Percentiles rank a stretch among this genome's conserved stretches.
Evolutionary conservation across 1,139 yeast genomes (phyloP).

Genomic region (Lodderomyces oxycetoniae): DNA sequence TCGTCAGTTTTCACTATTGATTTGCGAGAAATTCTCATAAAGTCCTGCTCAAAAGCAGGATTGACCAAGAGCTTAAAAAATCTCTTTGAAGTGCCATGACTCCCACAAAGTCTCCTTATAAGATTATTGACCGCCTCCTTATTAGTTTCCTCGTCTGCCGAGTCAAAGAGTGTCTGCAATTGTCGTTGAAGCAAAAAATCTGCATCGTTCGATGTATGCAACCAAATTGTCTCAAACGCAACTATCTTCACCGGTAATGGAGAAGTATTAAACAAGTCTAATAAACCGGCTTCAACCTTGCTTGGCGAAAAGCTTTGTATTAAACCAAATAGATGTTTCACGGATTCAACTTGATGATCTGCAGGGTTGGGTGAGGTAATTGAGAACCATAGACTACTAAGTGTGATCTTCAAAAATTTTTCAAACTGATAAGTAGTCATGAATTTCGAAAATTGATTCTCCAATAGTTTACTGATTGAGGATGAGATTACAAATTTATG

Average conservation of each 20-base stretch:
- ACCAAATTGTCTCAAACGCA: conserved; percentile 58
- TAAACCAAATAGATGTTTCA: conserved; percentile 46
- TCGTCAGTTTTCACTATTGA: background rate
- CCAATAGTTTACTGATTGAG: background rate
- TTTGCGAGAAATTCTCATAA: background rate
- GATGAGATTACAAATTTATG: no score
- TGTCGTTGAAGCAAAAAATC: conserved; percentile 53
- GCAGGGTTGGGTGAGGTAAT: conserved; percentile 42
- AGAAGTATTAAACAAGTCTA: conserved; percentile 42
- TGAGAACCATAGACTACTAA: conserved; percentile 45
- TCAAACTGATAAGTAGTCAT: conserved; percentile 24
- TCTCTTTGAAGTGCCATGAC: background rate
- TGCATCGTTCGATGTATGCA: conserved; percentile 46
- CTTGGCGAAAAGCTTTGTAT: conserved; percentile 32
- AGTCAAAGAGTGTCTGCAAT: conserved; percentile 57
- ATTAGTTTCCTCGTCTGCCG: conserved; percentile 35
- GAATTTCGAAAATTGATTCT: conserved; percentile 26
- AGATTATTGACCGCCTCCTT: conserved; percentile 32
- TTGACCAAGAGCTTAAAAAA: background rate
- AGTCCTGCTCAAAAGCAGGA: background rate
- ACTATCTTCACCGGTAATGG: conserved; percentile 34
- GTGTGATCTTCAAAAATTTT: conserved; percentile 30
- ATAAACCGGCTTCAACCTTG: conserved; percentile 57
- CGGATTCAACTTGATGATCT: conserved; percentile 58
- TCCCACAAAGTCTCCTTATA: background rate